These are phyloP conservation scores for Penicillium occitanis DNA, from an alignment of 2,329 filamentous ascomycete species.

Conservation along the genomic window DNA sequence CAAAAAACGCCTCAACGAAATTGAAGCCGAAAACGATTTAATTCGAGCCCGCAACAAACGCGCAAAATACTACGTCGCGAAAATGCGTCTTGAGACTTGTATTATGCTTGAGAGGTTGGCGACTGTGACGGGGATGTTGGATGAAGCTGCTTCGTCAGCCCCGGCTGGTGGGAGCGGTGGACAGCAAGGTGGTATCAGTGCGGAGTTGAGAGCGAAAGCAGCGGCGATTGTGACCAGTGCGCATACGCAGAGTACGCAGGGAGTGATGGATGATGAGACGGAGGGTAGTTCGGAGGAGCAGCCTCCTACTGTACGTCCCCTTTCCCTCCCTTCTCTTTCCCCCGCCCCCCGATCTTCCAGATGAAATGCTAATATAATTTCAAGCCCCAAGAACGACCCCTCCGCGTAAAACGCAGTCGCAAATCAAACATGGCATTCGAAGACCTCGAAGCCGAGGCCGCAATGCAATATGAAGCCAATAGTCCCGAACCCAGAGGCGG, in stretches of 20 bases:
- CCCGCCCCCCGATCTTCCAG: neutral
- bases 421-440: conserved; percentile 36
- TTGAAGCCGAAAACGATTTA: conserved; percentile 87
- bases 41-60: conserved; percentile 75
- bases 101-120: conserved; percentile 45
- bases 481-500: conserved; percentile 12
- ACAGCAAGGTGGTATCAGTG: conserved; percentile 11
- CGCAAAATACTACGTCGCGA: conserved; percentile 81
- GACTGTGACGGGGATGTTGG: conserved; percentile 44
- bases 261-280: conserved; percentile 43
- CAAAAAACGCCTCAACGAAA: conserved; percentile 85
- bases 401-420: conserved; percentile 45
- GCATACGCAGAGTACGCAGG: conserved; percentile 11
- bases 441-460: conserved; percentile 24
- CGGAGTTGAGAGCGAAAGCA: conserved; percentile 20
- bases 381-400: conserved; percentile 49
- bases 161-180: conserved; percentile 4
- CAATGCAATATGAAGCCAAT: conserved; percentile 17
- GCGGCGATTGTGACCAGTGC: conserved; percentile 16
- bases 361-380: neutral
- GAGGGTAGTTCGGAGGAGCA: conserved; percentile 47
- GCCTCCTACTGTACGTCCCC: conserved; percentile 41
- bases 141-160: conserved; percentile 32
- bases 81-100: conserved; percentile 68
- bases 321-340: neutral